Conservation (phyloP, 1,139 yeast genomes). For the Torulaspora pretoriensis region DNA sequence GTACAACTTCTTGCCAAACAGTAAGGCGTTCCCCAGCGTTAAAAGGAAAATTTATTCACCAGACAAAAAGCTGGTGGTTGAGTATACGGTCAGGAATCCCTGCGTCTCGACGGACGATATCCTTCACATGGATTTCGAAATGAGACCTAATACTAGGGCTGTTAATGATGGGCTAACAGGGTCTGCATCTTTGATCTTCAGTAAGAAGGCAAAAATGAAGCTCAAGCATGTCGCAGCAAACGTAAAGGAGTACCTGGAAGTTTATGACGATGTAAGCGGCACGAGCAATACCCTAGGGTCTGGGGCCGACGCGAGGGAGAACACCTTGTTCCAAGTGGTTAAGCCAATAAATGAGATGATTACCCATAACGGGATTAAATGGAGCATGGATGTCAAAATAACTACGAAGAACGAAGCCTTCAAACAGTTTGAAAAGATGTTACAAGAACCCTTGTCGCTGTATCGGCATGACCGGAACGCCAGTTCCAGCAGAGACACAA, state of each 20-base stretch:
- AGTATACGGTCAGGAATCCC: slow-evolving; percentile 29
- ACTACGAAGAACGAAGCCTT: slow-evolving; percentile 28
- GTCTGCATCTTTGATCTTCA: slow-evolving; percentile 18
- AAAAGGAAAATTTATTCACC: slow-evolving; percentile 26
- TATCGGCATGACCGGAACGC: slow-evolving; percentile 16
- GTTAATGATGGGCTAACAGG: slow-evolving; percentile 9
- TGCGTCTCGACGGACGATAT: slow-evolving; percentile 47
- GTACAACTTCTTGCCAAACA: slow-evolving; percentile 30
- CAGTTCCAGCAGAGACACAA: not conserved
- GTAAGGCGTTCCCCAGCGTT: slow-evolving; percentile 25
- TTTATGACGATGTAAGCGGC: slow-evolving; percentile 29
- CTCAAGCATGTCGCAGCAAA: slow-evolving; percentile 48
- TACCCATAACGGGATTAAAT: slow-evolving; percentile 25
- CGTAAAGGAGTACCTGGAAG: slow-evolving; percentile 46
- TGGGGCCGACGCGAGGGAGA: slow-evolving; percentile 28
- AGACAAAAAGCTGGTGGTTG: slow-evolving; percentile 30
- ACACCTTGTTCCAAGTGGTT: slow-evolving; percentile 30
- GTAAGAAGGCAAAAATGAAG: slow-evolving; percentile 38
- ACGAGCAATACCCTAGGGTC: slow-evolving; percentile 12
- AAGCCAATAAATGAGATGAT: slow-evolving; percentile 32
- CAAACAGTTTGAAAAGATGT: slow-evolving; percentile 30
- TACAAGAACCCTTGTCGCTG: slow-evolving; percentile 34
- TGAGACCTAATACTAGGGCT: slow-evolving; percentile 37
- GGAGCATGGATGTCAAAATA: slow-evolving; percentile 26
- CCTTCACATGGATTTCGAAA: slow-evolving; percentile 39